Evolutionary conservation across 2,329 filamentous ascomycete species (phyloP).

Genomic region (Colletotrichum chrysophilum): DNA sequence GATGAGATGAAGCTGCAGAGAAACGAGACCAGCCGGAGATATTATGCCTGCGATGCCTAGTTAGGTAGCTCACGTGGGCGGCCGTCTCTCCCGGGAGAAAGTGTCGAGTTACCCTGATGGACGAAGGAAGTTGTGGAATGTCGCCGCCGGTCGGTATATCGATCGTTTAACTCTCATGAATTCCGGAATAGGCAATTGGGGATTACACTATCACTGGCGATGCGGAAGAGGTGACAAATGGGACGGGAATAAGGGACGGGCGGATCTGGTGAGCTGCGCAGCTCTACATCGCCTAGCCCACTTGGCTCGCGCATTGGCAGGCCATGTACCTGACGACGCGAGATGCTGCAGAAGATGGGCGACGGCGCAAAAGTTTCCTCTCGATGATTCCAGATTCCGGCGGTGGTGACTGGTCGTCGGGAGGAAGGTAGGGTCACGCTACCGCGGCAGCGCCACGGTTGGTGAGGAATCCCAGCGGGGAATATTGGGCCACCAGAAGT

Average conservation of each 20-base stretch:
- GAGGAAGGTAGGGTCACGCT: not conserved
- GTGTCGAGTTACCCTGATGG: not conserved
- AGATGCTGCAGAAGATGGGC: not conserved
- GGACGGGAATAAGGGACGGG: not conserved
- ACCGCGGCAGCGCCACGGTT: conserved; percentile 2
- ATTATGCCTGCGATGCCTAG: not conserved
- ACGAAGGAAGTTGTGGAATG: not conserved
- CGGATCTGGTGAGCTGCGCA: not conserved
- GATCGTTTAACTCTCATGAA: not conserved
- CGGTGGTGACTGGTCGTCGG: not conserved
- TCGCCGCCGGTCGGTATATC: not conserved
- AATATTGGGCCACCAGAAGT: not conserved
- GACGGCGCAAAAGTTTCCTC: not conserved
- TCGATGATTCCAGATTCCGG: not conserved
- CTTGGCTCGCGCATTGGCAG: not conserved
- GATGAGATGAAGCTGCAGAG: not conserved
- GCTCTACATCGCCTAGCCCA: not conserved
- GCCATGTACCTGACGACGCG: not conserved
- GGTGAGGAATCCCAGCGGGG: not conserved
- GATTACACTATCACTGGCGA: not conserved
- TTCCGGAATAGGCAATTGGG: not conserved
- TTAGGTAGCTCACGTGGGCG: not conserved
- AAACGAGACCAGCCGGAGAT: not conserved
- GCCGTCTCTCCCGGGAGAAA: not conserved
- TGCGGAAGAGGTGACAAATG: not conserved